These are phyloP conservation scores for Corrigiola litoralis DNA, from an alignment of 179 eudicot species.

Conservation along the genomic window DNA sequence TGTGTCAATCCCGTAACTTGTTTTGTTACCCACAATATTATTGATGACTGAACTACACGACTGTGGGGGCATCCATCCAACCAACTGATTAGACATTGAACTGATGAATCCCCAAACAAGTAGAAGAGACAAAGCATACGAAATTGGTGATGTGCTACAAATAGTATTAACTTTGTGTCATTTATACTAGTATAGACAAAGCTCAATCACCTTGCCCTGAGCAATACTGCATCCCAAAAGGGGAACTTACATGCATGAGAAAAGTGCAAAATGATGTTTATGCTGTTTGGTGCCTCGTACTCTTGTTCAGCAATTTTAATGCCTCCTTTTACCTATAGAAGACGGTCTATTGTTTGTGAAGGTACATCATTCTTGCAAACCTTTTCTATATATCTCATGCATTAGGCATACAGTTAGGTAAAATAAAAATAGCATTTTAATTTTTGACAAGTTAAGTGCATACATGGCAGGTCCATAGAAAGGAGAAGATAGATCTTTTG, in stretches of 20 bases:
- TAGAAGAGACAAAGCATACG: neutral
- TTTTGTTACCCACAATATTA: conserved; percentile 1
- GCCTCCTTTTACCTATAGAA: neutral
- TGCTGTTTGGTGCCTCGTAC: neutral
- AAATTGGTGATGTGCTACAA: neutral
- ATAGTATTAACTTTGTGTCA: neutral
- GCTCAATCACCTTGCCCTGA: neutral
- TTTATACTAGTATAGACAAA: too few relatives aligned
- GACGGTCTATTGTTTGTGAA: neutral
- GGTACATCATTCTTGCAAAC: too few relatives aligned
- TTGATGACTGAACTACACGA: neutral
- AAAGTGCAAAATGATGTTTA: neutral
- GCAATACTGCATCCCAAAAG: neutral
- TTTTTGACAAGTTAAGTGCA: too few relatives aligned
- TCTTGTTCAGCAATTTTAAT: neutral
- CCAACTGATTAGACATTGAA: conserved; percentile 7
- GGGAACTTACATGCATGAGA: neutral
- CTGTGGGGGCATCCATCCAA: neutral
- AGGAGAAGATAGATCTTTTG: too few relatives aligned
- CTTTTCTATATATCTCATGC: too few relatives aligned
- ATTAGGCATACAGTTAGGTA: too few relatives aligned
- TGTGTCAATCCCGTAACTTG: neutral
- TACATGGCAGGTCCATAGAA: too few relatives aligned
- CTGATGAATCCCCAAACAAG: neutral
- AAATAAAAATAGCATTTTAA: too few relatives aligned